Percentiles rank a stretch among this genome's conserved stretches.
Conservation (phyloP, 2,329 filamentous ascomycete species). For the Microsporum canis region DNA sequence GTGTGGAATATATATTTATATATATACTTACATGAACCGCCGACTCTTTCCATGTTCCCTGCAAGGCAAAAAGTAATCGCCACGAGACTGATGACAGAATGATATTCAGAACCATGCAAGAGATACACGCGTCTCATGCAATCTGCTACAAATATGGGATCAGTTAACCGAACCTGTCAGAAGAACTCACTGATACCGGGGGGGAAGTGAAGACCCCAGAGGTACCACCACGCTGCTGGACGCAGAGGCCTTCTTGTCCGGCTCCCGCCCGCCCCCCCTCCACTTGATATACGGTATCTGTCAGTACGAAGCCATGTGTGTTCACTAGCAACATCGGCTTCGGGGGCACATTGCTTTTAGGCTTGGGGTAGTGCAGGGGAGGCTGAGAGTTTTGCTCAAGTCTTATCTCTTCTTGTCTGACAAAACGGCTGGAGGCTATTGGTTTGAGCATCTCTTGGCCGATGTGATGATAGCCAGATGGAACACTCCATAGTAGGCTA, state of each 20-base stretch:
- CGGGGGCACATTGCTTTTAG: neutral
- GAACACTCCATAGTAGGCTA: neutral
- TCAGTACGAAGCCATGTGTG: neutral
- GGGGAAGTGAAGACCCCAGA: neutral
- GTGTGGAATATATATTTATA: neutral
- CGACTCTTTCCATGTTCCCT: neutral
- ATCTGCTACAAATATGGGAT: neutral
- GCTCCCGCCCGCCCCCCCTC: too few relatives aligned
- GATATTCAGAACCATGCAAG: neutral
- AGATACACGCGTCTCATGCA: neutral
- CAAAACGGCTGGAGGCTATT: neutral
- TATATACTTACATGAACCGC: neutral
- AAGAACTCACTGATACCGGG: neutral
- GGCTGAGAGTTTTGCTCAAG: neutral
- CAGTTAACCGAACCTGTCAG: neutral
- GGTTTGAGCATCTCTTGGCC: neutral
- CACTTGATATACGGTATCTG: too few relatives aligned
- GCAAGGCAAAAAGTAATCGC: neutral
- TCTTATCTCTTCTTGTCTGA: neutral
- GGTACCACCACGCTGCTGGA: neutral
- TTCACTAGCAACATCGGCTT: neutral
- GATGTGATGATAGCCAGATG: neutral
- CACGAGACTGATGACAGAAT: neutral
- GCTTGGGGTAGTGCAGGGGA: neutral
- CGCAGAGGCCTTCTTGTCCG: neutral